These are phyloP conservation scores for Aspergillaceae sp. DNA, from an alignment of 2,329 filamentous ascomycete species.

Conservation along the genomic window DNA sequence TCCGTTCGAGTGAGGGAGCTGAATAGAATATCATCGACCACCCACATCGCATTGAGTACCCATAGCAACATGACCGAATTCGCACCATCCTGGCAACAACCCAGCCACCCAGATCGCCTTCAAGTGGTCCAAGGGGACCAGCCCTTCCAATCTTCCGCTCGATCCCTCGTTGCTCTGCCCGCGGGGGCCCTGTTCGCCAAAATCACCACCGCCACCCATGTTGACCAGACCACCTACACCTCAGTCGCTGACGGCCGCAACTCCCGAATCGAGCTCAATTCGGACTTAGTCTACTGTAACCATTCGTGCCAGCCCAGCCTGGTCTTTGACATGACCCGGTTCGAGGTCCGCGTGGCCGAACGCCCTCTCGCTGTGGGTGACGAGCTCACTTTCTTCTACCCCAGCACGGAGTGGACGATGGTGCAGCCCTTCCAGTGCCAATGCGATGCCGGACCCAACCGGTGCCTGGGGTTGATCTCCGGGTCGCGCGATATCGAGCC, in stretches of 20 bases:
- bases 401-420: conserved; percentile 43
- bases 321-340: conserved; percentile 45
- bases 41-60: not conserved
- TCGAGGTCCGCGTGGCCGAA: conserved; percentile 33
- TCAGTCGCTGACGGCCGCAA: conserved; percentile 44
- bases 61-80: conserved; percentile 1
- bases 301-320: conserved; percentile 47
- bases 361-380: conserved; percentile 34
- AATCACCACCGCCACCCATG: conserved; percentile 39
- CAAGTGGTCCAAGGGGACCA: conserved; percentile 23
- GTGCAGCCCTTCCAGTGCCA: conserved; percentile 39
- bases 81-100: conserved; percentile 2
- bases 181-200: conserved; percentile 41
- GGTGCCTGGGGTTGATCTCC: conserved; percentile 32
- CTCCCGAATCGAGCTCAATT: conserved; percentile 49
- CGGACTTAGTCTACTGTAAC: conserved; percentile 50
- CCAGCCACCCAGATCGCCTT: conserved; percentile 21
- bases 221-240: conserved; percentile 40
- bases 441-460: conserved; percentile 26
- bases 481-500: conserved; percentile 31
- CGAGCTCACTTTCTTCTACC: conserved; percentile 42
- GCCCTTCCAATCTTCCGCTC: conserved; percentile 31
- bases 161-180: conserved; percentile 43
- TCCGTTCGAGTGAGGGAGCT: no score
- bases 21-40: not conserved